Evolutionary conservation across 768 basidiomycete genomes (phyloP), one percentile per base, ranked within the genome.

Genomic region (Leccinum obscurum): DNA sequence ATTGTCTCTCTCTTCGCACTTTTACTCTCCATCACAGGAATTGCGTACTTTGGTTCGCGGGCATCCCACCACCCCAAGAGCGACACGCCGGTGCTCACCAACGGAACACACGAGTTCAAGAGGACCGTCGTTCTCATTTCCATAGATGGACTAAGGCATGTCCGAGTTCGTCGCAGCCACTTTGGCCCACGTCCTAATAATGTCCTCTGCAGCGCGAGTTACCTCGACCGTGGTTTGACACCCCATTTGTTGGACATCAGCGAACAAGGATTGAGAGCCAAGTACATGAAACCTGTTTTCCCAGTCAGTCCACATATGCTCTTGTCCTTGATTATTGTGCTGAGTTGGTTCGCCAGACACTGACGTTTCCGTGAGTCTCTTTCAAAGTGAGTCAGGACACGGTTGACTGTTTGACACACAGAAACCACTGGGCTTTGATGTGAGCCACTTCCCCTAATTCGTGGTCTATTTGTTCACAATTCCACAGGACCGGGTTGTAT

Each of bases 361-460:
- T 94, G 65, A 96, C 94, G 3, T 96, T 96, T 67, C 95, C 94
- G 86, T 93, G 70, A 81, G 90, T 80, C 22, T 52, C 7, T 30
- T 61, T 15, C 9, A 44, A 44, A 60, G 7, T 26, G 28, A 0
- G 13, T 56, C 32, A 57, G 52, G 24, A 20, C 50, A 15, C 10
- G 17, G 13, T 53, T 67, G 44, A 61, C 54, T 17, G 20, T 44
- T 32, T 35, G 22, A n/a, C 62, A 17, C 51, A 1, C 52, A 93
- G 90, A 17, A 96, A 96, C 70, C 95, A 96, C 71, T 97, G 94
- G 93, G 75, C 88, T 3, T 70, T 96, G 39, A 86, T 96, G 92
- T 93, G 68, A 28, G 81, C 20, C 1, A 69, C 6, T 10, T 54
- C 17, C 35, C 26, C 3, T 44, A 59, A 7, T 41, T 2, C 13